A percentile compares a stretch with the other conserved stretches of the same genome.
These are phyloP conservation scores for Ganoderma meredithae DNA, from an alignment of 1,284 basidiomycete genomes.

Conservation along the genomic window DNA sequence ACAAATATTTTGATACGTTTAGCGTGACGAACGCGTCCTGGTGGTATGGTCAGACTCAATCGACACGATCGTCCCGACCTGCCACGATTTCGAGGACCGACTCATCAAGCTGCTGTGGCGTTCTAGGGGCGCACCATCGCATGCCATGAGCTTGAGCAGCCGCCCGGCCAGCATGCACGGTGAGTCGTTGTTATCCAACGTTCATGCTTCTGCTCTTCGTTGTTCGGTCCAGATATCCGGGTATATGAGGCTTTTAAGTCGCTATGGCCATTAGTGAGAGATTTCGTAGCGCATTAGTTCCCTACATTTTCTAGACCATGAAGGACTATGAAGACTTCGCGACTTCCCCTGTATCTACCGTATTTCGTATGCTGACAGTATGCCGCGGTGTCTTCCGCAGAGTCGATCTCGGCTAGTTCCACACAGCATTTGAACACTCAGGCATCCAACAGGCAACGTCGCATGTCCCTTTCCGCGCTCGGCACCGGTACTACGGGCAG, in stretches of 20 bases:
- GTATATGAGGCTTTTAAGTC: background rate
- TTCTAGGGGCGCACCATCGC: constrained; percentile 36
- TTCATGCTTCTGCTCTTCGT: background rate
- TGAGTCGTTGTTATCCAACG: constrained; percentile 18
- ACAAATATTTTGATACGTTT: constrained; percentile 1
- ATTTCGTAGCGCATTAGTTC: background rate
- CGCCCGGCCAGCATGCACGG: constrained; percentile 39
- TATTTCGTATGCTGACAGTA: constrained; percentile 13
- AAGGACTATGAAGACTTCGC: background rate
- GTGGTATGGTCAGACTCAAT: constrained; percentile 83
- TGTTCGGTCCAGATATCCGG: background rate
- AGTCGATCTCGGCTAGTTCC: constrained; percentile 42
- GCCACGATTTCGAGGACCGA: constrained; percentile 79
- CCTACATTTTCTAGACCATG: background rate
- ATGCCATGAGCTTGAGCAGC: constrained; percentile 36
- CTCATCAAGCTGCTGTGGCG: constrained; percentile 83
- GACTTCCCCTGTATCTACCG: background rate
- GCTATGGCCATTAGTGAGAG: background rate
- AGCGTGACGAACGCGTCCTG: constrained; percentile 80
- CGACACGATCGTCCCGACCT: constrained; percentile 73
- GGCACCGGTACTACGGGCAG: constrained; percentile 29
- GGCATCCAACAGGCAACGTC: constrained; percentile 26
- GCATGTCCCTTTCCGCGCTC: constrained; percentile 24
- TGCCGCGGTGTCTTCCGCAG: constrained; percentile 20
- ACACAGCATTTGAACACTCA: constrained; percentile 38